These are phyloP conservation scores for Radiomyces spectabilis DNA, from an alignment of 192 early-diverging fungal genomes.

Conservation along the genomic window DNA sequence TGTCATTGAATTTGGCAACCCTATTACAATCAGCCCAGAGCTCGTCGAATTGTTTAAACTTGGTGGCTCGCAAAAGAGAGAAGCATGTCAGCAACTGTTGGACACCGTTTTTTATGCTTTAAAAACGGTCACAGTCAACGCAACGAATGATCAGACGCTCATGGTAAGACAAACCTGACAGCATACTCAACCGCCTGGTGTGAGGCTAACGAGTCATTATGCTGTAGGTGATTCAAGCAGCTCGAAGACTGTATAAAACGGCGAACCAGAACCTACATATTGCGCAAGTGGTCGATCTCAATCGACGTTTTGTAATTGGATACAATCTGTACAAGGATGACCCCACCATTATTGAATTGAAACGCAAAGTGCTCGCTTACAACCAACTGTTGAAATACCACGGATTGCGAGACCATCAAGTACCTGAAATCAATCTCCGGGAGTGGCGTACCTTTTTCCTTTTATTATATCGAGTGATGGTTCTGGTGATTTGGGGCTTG, in stretches of 20 bases:
- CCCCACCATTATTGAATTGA: constrained; percentile 73
- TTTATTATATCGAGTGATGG: constrained; percentile 59
- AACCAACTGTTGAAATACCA: constrained; percentile 87
- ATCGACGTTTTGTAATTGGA: constrained; percentile 79
- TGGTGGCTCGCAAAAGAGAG: constrained; percentile 78
- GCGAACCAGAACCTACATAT: constrained; percentile 76
- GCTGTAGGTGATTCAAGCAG: constrained; percentile 83
- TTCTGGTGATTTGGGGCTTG: constrained; percentile 66
- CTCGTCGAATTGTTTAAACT: constrained; percentile 75
- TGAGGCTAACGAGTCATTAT: no score
- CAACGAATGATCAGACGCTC: constrained; percentile 86
- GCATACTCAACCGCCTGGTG: no score
- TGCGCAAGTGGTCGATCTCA: constrained; percentile 82
- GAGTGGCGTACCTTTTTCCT: constrained; percentile 56
- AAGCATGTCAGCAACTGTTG: constrained; percentile 76
- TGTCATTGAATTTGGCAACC: constrained; percentile 95
- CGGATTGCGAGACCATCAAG: constrained; percentile 95
- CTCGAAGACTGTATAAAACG: constrained; percentile 81
- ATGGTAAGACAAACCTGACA: constrained; percentile 49
- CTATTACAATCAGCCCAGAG: constrained; percentile 71
- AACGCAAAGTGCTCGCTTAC: constrained; percentile 71
- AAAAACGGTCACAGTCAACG: constrained; percentile 86
- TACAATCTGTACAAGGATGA: constrained; percentile 79
- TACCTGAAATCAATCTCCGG: constrained; percentile 68
- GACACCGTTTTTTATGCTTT: constrained; percentile 71